Base-by-base conservation (phyloP, 495 filamentous ascomycete species). In the Platismatia glauca region DNA sequence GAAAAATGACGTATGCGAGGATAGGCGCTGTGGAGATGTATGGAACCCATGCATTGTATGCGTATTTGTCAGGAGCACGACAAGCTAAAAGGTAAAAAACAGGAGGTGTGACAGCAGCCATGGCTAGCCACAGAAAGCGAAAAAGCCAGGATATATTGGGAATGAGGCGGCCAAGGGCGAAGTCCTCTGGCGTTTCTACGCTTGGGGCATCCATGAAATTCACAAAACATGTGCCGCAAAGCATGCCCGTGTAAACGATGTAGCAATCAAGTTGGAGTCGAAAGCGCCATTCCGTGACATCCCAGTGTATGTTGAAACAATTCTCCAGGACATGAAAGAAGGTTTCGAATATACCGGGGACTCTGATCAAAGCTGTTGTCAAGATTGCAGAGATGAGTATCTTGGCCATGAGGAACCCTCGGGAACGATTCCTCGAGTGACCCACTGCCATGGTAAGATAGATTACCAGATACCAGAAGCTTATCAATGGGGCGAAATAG, bases 401-500 rank as follows among this genome's bases (percentile, higher is more conserved):
- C 66, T 86, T 87, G 7, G 57, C 64, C 20, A 78, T 37, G 20
- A 86, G 59, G 64, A 79, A 79, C 15, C 56, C 64, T 7, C 73
- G 50, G 43, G 73, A 72, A 20, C 67, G 53, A 67, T 85, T 86
- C 55, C 63, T 63, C 29, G 65, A 48, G n/a, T 65, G 66, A 24
- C 74, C 68, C 58, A 74, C 59, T 31, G 69, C 66, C 62, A 87
- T 72, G 22, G 79, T 84, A 34, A 70, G 35, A 65, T 78, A 85
- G 37, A 82, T 68, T 22, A 85, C 73, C 22, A 84, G 64, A 69
- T 81, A 86, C 81, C 82, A 87, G 69, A 84, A 86, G 64, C 76
- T 80, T 39, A 78, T 72, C n/a, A 83, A 71, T 13, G 83, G 77
- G 2, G 81, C 76, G 67, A 85, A 85, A 70, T 84, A 84, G 69